Percentiles rank a stretch among this genome's conserved stretches.
phyloP scores from a whole-genome alignment of 1,139 yeast species.

The Yamadazyma dushanensis region DNA sequence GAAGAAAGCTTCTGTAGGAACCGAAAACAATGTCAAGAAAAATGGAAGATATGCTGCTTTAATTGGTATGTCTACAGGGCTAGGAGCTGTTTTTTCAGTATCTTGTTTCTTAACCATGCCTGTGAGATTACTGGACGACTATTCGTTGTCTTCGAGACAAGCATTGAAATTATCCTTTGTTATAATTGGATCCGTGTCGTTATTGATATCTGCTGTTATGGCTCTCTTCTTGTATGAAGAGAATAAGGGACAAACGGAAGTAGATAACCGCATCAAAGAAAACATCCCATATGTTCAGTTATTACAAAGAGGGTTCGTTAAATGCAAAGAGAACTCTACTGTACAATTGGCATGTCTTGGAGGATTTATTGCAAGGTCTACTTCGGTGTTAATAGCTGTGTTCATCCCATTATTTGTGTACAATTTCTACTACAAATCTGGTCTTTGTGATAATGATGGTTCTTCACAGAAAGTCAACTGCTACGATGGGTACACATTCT shows the following conservation, averaged over 20 bases:
- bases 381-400: conserved; percentile 59
- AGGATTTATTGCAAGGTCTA: conserved; percentile 63
- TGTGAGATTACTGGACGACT: conserved; percentile 31
- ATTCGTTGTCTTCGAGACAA: conserved; percentile 28
- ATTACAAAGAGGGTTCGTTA: conserved; percentile 44
- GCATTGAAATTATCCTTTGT: conserved; percentile 51
- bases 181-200: conserved; percentile 46
- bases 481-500: conserved; percentile 61
- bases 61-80: conserved; percentile 62
- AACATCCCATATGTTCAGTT: conserved; percentile 28
- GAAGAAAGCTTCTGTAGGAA: conserved; percentile 14
- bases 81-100: conserved; percentile 67
- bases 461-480: conserved; percentile 44
- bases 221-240: conserved; percentile 44
- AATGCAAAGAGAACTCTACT: conserved; percentile 29
- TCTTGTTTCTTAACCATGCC: conserved; percentile 51
- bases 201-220: conserved; percentile 38
- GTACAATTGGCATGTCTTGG: conserved; percentile 59
- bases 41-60: conserved; percentile 61
- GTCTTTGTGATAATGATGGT: conserved; percentile 43
- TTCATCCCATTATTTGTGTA: conserved; percentile 67
- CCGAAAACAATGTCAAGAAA: conserved; percentile 17
- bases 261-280: neutral
- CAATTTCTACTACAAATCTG: conserved; percentile 51
- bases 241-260: neutral